A percentile compares a stretch with the other conserved stretches of the same genome.
Evolutionary conservation across 2,329 filamentous ascomycete genomes (phyloP).

Genomic region (Calonectria crousiana): DNA sequence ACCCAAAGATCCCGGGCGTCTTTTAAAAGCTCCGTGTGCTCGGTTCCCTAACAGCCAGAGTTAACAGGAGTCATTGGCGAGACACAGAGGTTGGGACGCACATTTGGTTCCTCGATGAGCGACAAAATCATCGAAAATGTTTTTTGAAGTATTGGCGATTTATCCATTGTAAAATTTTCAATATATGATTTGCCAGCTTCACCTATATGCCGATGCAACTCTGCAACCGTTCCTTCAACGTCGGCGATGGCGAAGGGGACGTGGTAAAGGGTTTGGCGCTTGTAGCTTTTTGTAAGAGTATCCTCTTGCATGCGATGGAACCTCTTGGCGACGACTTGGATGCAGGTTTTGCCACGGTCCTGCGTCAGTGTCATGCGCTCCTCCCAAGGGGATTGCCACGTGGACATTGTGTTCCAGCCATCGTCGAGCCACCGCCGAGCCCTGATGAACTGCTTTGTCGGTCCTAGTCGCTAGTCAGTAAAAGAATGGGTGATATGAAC

Average conservation of each 20-base stretch:
- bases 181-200: not conserved
- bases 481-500: not conserved
- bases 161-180: too few relatives aligned
- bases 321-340: not conserved
- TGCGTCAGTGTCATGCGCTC: not conserved
- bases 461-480: not conserved
- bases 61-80: not conserved
- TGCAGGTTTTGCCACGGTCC: not conserved
- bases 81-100: not conserved
- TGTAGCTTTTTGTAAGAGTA: not conserved
- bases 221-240: accelerated
- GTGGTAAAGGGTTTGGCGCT: not conserved
- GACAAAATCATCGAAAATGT: not conserved
- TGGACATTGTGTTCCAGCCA: not conserved
- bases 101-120: not conserved
- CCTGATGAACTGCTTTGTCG: not conserved
- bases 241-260: not conserved
- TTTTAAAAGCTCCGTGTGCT: not conserved
- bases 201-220: not conserved
- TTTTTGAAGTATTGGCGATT: not conserved
- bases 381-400: not conserved
- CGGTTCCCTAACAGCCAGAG: not conserved
- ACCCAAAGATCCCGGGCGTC: not conserved
- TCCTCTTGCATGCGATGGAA: not conserved
- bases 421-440: not conserved